Evolutionary conservation across 2,329 filamentous ascomycete genomes (phyloP).

Genomic region (Colletotrichum ledebouriae): DNA sequence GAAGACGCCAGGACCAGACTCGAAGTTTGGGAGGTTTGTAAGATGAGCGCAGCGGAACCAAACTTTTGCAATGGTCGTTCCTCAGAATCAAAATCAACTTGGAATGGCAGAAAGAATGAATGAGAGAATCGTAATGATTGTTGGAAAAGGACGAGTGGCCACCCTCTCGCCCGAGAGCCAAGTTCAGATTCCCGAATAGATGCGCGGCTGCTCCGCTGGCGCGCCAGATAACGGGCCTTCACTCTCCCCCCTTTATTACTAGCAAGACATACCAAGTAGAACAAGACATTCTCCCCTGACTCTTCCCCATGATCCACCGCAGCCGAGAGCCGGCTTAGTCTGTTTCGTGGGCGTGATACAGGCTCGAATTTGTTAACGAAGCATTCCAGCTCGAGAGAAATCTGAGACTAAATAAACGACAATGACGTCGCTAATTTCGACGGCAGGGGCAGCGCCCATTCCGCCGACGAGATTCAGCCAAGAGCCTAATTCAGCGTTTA

Average conservation of each 20-base stretch:
- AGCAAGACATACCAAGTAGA: constrained; percentile 14
- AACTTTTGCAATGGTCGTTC: too few relatives aligned
- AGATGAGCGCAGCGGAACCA: neutral
- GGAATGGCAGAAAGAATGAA: too few relatives aligned
- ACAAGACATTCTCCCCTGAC: constrained; percentile 5
- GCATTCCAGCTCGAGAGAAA: constrained; percentile 11
- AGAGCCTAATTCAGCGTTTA: constrained; percentile 3
- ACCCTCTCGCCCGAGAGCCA: too few relatives aligned
- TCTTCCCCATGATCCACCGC: neutral
- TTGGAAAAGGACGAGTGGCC: neutral
- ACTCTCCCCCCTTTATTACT: neutral
- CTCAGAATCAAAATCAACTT: too few relatives aligned
- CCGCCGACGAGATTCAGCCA: neutral
- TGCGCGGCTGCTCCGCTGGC: neutral
- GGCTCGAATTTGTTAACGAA: neutral
- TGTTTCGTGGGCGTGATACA: constrained; percentile 1
- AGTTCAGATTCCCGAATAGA: too few relatives aligned
- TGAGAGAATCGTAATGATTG: too few relatives aligned
- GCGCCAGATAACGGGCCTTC: neutral
- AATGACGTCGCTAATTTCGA: constrained; percentile 14
- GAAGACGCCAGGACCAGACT: constrained; percentile 39
- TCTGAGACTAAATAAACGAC: constrained; percentile 4
- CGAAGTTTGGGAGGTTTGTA: constrained; percentile 2
- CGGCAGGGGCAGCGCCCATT: neutral
- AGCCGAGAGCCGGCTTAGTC: constrained; percentile 5